A percentile compares a stretch with the other conserved stretches of the same genome.
phyloP scores from a whole-genome alignment of 192 early-diverging fungal species.

The Helicostylum pulchrum region DNA sequence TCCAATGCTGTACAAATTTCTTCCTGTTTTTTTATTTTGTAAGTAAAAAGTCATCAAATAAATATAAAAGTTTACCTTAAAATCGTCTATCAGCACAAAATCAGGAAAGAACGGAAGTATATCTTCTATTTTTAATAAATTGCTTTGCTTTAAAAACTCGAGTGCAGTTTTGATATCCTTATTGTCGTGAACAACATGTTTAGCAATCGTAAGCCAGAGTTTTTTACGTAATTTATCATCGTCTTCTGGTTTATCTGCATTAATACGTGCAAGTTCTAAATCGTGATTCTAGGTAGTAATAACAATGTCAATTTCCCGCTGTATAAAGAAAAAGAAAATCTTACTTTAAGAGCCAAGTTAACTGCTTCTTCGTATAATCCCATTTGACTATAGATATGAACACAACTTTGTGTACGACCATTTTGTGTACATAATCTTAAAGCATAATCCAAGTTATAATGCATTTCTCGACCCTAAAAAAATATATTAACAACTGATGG shows the following conservation, averaged over 20 bases:
- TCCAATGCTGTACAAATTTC: slow-evolving; percentile 90
- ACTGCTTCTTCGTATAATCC: slow-evolving; percentile 92
- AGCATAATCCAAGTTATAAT: slow-evolving; percentile 91
- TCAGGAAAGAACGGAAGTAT: slow-evolving; percentile 97
- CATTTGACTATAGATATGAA: slow-evolving; percentile 86
- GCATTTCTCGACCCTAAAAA: slow-evolving; percentile 61
- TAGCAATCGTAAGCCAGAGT: slow-evolving; percentile 93
- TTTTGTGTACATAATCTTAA: slow-evolving; percentile 84
- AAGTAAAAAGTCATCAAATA: no score
- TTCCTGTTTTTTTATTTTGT: slow-evolving; percentile 37
- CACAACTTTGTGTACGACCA: slow-evolving; percentile 79
- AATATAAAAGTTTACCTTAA: slow-evolving; percentile 57
- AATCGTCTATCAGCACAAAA: slow-evolving; percentile 95
- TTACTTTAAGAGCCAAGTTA: slow-evolving; percentile 77
- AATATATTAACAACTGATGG: not conserved
- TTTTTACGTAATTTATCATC: slow-evolving; percentile 77
- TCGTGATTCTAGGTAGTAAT: slow-evolving; percentile 59
- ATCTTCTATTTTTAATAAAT: slow-evolving; percentile 90
- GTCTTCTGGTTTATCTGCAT: slow-evolving; percentile 91
- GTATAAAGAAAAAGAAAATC: not conserved
- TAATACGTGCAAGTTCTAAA: slow-evolving; percentile 85
- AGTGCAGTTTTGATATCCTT: slow-evolving; percentile 87
- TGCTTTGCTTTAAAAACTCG: slow-evolving; percentile 74
- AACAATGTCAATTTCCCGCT: not conserved
- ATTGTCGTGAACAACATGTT: slow-evolving; percentile 82